Conservation (phyloP, 2,329 filamentous ascomycete genomes). For the Thelonectria discophora region DNA sequence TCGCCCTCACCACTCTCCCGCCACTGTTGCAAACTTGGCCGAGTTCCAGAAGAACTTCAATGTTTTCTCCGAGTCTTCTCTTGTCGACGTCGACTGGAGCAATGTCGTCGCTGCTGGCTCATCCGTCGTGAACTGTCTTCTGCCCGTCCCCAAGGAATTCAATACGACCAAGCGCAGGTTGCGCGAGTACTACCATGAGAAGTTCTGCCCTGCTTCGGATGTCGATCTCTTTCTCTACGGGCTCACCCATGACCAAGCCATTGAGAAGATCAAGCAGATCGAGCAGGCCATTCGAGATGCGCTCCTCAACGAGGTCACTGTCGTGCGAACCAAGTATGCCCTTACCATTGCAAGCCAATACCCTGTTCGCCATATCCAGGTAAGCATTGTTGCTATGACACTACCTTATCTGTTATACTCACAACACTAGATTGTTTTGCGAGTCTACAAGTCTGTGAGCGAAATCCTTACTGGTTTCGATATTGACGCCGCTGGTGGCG, state of each 20-base stretch:
- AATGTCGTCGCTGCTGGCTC: conserved; percentile 86
- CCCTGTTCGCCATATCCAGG: conserved; percentile 80
- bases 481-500: conserved; percentile 83
- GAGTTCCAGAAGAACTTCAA: conserved; percentile 83
- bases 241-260: conserved; percentile 76
- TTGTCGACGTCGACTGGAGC: conserved; percentile 80
- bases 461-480: conserved; percentile 91
- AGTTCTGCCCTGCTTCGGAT: conserved; percentile 83
- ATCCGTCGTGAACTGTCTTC: conserved; percentile 79
- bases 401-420: background rate
- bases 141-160: conserved; percentile 73
- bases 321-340: conserved; percentile 85
- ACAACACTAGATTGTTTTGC: conserved; percentile 75
- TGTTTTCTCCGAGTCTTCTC: conserved; percentile 81
- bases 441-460: conserved; percentile 83
- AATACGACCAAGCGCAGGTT: conserved; percentile 69
- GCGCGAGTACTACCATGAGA: conserved; percentile 82
- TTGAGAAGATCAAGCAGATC: conserved; percentile 86
- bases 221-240: conserved; percentile 89
- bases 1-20: conserved; percentile 68
- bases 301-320: conserved; percentile 83
- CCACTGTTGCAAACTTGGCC: conserved; percentile 71
- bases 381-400: conserved; percentile 34
- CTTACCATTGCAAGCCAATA: conserved; percentile 88
- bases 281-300: conserved; percentile 79